Base-by-base conservation (phyloP, 2,329 filamentous ascomycete species). In the Neopestalotiopsis sp. region DNA sequence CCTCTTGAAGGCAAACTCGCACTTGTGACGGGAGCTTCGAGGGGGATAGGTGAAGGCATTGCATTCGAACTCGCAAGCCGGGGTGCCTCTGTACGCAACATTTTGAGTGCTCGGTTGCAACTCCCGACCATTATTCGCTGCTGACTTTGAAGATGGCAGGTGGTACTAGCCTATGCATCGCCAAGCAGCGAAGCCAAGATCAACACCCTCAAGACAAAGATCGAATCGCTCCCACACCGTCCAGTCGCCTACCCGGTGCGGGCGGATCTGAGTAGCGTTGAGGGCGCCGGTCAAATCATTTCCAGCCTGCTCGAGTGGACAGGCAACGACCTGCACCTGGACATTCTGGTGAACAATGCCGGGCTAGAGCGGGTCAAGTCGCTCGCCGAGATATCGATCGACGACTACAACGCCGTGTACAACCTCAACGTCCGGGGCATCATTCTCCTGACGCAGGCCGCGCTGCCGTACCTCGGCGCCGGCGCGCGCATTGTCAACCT, bases 161-260 rank as follows among this genome's bases (percentile, higher is more conserved):
- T 79, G 3, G 85, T 89, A 10, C 77, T 92, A 28, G 89, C 89
- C 1, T 92, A 91, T 74, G 86, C 91, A 70, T 90, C 90, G 1
- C 85, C 90, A 30, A 81, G 89, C 10, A 90, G 90, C n/a, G 87
- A 87, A 0, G 79, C 87, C 3, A 90, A 87, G 71, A 78, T 90
- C 10, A 84, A 88, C 70, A 87, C 90, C 74, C 78, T 91, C 30
- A 83, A 87, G 70, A 83, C 82, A 65, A 90, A 89, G 72, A 89
- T 91, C 72, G 82, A 87, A 71, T 84, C 87, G 0, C 79, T 92
- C 9, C 74, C 75, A 4, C 73, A 77, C 63, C 68, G 70, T 14
- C 74, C 76, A 32, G 69, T 59, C 9, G 70, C 70, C 12, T 68
- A 71, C 40, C 38, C 69, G 14, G 67, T 73, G 17, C 70, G 70